Evolutionary conservation across 2,329 filamentous ascomycete genomes (phyloP).

Genomic region (Xylariaceae sp.): DNA sequence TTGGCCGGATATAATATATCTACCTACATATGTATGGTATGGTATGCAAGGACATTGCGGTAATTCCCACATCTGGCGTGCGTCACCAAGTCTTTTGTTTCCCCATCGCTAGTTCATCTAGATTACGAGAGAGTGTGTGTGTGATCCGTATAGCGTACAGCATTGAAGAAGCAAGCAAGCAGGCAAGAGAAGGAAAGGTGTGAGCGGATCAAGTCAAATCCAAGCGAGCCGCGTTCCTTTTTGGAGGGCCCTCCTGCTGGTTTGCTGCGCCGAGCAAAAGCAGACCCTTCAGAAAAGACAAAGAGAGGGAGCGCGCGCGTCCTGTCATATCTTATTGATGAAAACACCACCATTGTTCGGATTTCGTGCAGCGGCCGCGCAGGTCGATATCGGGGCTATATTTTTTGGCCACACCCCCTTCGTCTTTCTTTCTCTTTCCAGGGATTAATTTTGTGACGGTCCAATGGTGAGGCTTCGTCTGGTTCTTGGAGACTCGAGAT

Average conservation of each 20-base stretch:
- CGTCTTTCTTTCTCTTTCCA: constrained; percentile 2
- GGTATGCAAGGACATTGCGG: no score
- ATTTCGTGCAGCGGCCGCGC: neutral
- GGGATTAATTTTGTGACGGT: neutral
- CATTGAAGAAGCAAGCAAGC: neutral
- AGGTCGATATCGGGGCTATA: constrained; percentile 8
- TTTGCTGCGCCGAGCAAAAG: no score
- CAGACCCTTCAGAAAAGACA: no score
- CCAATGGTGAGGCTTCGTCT: constrained; percentile 1
- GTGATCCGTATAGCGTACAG: neutral
- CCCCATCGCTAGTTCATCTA: neutral
- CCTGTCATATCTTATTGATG: constrained; percentile 6
- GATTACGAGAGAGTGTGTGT: neutral
- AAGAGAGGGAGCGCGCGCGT: neutral
- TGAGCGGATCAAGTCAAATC: constrained; percentile 4
- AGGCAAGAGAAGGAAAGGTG: neutral
- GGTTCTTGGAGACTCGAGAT: no score
- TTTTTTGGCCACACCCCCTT: no score
- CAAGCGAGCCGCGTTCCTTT: neutral
- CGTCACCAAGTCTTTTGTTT: neutral
- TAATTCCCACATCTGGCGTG: no score
- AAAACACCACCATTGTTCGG: constrained; percentile 4
- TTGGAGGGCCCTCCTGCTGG: neutral
- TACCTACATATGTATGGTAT: no score
- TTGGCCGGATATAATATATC: no score